A percentile compares a stretch with the other conserved stretches of the same genome.
These are phyloP conservation scores for Didymella pinodella DNA, from an alignment of 2,329 filamentous ascomycete genomes.

Conservation along the genomic window DNA sequence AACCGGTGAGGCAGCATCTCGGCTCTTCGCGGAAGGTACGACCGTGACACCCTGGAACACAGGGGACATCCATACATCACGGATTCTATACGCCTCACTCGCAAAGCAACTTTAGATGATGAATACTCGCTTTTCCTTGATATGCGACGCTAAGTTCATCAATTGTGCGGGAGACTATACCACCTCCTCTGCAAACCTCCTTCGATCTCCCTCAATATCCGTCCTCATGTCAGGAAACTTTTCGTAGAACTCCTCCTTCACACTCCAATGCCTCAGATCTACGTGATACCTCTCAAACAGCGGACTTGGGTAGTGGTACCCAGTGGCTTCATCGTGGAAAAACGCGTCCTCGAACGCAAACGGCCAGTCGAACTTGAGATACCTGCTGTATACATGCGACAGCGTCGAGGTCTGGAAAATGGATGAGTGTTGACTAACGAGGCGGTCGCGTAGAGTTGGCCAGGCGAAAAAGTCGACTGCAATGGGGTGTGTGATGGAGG, in stretches of 20 bases:
- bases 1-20: neutral
- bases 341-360: slow-evolving; percentile 46
- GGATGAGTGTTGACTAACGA: slow-evolving; percentile 33
- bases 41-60: neutral
- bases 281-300: slow-evolving; percentile 45
- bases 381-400: slow-evolving; percentile 36
- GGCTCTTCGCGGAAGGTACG: neutral
- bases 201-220: slow-evolving; percentile 44
- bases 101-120: neutral
- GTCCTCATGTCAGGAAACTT: slow-evolving; percentile 40
- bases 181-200: slow-evolving; percentile 20
- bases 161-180: neutral
- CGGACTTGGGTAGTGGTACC: slow-evolving; percentile 32
- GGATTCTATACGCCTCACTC: neutral
- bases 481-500: slow-evolving; percentile 38
- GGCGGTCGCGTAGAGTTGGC: slow-evolving; percentile 43
- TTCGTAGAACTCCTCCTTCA: slow-evolving; percentile 38
- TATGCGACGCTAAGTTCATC: neutral
- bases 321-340: slow-evolving; percentile 31
- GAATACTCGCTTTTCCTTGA: neutral
- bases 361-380: slow-evolving; percentile 44
- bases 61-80: neutral
- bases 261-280: slow-evolving; percentile 39
- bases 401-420: slow-evolving; percentile 35
- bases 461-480: slow-evolving; percentile 48